Conservation (phyloP, 768 basidiomycete genomes). For the Boletus subcaerulescens region DNA sequence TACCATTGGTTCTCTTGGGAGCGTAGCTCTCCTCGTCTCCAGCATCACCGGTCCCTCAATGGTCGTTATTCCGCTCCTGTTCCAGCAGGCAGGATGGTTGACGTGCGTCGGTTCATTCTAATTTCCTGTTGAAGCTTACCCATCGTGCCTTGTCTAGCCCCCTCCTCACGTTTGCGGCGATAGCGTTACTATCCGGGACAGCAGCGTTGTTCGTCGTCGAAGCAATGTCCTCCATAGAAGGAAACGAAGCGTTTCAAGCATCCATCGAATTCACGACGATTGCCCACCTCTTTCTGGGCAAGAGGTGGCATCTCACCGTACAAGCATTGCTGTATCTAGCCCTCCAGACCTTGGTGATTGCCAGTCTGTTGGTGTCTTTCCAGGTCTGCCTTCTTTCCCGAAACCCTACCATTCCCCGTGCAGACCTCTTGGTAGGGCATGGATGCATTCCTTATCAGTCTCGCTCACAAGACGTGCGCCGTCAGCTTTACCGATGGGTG, state of each 20-base stretch:
- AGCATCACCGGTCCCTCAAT: conserved; percentile 24
- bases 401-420: neutral
- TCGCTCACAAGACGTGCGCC: conserved; percentile 27
- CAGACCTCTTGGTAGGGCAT: conserved; percentile 13
- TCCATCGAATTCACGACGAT: conserved; percentile 27
- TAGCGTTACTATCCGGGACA: conserved; percentile 19
- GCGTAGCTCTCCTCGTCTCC: conserved; percentile 25
- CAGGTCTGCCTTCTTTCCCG: conserved; percentile 10
- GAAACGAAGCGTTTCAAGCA: conserved; percentile 21
- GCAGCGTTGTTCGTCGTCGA: conserved; percentile 21
- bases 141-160: conserved; percentile 7
- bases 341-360: conserved; percentile 20
- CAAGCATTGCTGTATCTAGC: conserved; percentile 21
- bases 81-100: conserved; percentile 27
- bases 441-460: conserved; percentile 21
- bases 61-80: conserved; percentile 20
- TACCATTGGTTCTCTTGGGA: conserved; percentile 22
- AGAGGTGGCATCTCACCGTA: conserved; percentile 21
- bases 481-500: conserved; percentile 22
- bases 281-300: conserved; percentile 25
- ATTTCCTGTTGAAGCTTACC: neutral
- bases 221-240: conserved; percentile 26
- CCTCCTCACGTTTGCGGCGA: conserved; percentile 12
- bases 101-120: conserved; percentile 11
- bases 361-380: conserved; percentile 25